These are phyloP conservation scores for Boletus sp. DNA, from an alignment of 1,284 basidiomycete species.

Conservation along the genomic window DNA sequence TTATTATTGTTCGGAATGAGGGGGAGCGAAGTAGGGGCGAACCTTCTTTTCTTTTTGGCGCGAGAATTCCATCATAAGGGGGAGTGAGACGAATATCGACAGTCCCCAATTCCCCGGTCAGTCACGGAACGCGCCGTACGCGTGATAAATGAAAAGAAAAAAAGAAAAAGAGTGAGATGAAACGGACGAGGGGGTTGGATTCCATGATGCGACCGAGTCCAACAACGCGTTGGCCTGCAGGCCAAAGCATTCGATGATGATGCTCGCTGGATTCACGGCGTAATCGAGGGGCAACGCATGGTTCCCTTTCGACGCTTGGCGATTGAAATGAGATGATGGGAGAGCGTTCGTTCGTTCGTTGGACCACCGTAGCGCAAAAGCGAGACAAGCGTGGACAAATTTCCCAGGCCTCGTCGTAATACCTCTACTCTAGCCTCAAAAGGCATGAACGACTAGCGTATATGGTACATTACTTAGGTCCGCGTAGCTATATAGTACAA, in stretches of 20 bases:
- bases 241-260: neutral
- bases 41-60: neutral
- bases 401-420: neutral
- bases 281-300: neutral
- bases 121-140: conserved; percentile 19
- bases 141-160: conserved; percentile 5
- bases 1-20: conserved; percentile 8
- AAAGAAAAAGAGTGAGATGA: conserved; percentile 19
- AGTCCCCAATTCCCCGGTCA: conserved; percentile 15
- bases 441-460: neutral
- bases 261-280: conserved; percentile 19
- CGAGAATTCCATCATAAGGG: conserved; percentile 8
- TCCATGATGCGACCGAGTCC: conserved; percentile 9
- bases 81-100: neutral
- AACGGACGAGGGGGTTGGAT: conserved; percentile 4
- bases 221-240: conserved; percentile 27
- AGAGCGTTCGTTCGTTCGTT: neutral
- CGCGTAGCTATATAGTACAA: neutral
- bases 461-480: neutral
- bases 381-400: neutral
- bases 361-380: too few relatives aligned
- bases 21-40: neutral
- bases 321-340: neutral
- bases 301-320: neutral
- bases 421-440: neutral